Evolutionary conservation across 2,329 filamentous ascomycete genomes (phyloP).

Genomic region (Endocalyx cinctus): DNA sequence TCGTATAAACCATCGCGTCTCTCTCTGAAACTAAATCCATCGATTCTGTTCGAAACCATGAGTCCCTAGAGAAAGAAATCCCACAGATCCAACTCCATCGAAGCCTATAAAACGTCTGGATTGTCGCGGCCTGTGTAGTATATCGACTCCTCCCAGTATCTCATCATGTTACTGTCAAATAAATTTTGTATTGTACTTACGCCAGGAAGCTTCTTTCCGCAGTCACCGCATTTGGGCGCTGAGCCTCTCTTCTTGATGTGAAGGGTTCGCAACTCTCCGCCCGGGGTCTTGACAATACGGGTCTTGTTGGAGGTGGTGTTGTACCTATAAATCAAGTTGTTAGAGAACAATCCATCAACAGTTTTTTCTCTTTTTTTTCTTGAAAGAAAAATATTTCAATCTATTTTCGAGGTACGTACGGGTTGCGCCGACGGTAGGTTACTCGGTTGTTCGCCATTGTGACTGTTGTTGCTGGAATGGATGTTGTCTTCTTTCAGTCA

Average conservation of each 20-base stretch:
- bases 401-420: too few relatives aligned
- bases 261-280: slow-evolving; percentile 90
- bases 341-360: slow-evolving; percentile 5
- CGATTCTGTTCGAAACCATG: too few relatives aligned
- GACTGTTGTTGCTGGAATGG: slow-evolving; percentile 30
- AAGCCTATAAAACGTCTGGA: too few relatives aligned
- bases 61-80: too few relatives aligned
- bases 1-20: too few relatives aligned
- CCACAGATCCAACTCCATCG: too few relatives aligned
- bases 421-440: slow-evolving; percentile 73
- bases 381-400: too few relatives aligned
- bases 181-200: slow-evolving; percentile 59
- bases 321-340: slow-evolving; percentile 59
- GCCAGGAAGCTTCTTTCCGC: slow-evolving; percentile 93
- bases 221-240: slow-evolving; percentile 98
- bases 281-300: slow-evolving; percentile 92
- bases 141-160: too few relatives aligned
- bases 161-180: slow-evolving; percentile 5
- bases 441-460: slow-evolving; percentile 58
- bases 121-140: too few relatives aligned
- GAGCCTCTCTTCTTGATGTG: slow-evolving; percentile 99
- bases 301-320: slow-evolving; percentile 98
- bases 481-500: slow-evolving; percentile 17
- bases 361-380: background rate
- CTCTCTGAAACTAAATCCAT: too few relatives aligned